These are phyloP conservation scores for Ascochyta pisi DNA, from an alignment of 2,329 filamentous ascomycete genomes.

Conservation along the genomic window DNA sequence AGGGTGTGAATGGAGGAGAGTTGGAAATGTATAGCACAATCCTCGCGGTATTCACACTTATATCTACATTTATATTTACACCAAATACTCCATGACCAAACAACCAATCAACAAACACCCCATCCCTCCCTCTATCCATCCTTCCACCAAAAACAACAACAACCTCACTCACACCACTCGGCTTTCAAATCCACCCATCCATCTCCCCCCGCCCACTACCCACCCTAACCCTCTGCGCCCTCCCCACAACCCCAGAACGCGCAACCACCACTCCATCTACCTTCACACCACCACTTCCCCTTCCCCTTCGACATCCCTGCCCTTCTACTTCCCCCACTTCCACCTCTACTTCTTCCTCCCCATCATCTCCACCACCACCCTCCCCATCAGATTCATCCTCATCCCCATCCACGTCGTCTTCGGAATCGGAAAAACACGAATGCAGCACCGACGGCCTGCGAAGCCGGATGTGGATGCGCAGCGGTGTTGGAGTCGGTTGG, in stretches of 20 bases:
- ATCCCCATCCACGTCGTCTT: neutral
- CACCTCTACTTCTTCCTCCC: too few relatives aligned
- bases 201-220: neutral
- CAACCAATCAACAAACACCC: neutral
- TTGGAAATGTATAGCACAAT: too few relatives aligned
- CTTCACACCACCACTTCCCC: too few relatives aligned
- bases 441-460: constrained; percentile 12
- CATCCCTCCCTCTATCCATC: neutral
- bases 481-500: neutral
- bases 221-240: constrained; percentile 3
- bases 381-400: neutral
- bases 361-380: too few relatives aligned
- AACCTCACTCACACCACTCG: too few relatives aligned
- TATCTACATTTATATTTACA: too few relatives aligned
- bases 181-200: neutral
- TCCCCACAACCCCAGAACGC: neutral
- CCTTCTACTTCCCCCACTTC: too few relatives aligned
- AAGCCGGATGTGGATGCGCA: neutral
- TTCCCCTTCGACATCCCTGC: too few relatives aligned
- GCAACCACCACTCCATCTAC: neutral
- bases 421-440: constrained; percentile 17
- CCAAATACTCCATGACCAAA: too few relatives aligned
- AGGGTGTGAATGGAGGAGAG: too few relatives aligned
- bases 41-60: too few relatives aligned
- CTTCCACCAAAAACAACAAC: too few relatives aligned